These are phyloP conservation scores for Talaromyces sp. DNA, from an alignment of 2,329 filamentous ascomycete genomes.

Conservation along the genomic window DNA sequence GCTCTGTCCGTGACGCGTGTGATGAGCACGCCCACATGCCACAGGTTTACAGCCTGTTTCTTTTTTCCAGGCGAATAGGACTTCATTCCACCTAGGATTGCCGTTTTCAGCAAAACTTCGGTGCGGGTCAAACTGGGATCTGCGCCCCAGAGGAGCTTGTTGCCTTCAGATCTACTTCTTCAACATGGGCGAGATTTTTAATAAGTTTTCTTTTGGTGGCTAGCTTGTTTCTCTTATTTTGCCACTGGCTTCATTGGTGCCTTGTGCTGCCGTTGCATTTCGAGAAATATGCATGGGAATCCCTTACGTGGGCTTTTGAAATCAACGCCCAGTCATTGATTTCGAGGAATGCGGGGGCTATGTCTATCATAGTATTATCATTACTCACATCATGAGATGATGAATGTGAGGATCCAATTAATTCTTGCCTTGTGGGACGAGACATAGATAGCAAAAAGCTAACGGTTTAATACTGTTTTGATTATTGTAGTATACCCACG, in stretches of 20 bases:
- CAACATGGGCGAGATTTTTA: neutral
- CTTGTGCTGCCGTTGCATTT: slow-evolving; percentile 20
- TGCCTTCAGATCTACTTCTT: slow-evolving; percentile 1
- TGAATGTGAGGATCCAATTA: slow-evolving; percentile 3
- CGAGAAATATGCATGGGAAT: slow-evolving; percentile 6
- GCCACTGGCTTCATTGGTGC: slow-evolving; percentile 4
- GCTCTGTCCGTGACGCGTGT: slow-evolving; percentile 8
- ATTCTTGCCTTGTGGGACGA: too few species aligned
- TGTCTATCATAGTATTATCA: slow-evolving; percentile 7
- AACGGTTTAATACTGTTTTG: too few species aligned
- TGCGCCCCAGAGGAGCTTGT: neutral
- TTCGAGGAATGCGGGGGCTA: slow-evolving; percentile 2
- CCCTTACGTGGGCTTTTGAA: slow-evolving; percentile 8
- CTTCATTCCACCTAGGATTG: neutral
- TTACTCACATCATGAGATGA: slow-evolving; percentile 3
- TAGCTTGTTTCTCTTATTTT: neutral
- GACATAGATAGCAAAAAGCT: too few species aligned
- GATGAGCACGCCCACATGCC: slow-evolving; percentile 16
- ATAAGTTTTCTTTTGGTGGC: slow-evolving; percentile 1
- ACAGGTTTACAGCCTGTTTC: slow-evolving; percentile 1
- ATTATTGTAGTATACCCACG: too few species aligned
- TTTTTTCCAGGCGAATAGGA: slow-evolving; percentile 13
- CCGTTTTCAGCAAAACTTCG: neutral
- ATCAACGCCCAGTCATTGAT: neutral
- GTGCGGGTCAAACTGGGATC: slow-evolving; percentile 3